Evolutionary conservation across 208 protist species (phyloP).

Genomic region (Trichomonas vaginalis): DNA sequence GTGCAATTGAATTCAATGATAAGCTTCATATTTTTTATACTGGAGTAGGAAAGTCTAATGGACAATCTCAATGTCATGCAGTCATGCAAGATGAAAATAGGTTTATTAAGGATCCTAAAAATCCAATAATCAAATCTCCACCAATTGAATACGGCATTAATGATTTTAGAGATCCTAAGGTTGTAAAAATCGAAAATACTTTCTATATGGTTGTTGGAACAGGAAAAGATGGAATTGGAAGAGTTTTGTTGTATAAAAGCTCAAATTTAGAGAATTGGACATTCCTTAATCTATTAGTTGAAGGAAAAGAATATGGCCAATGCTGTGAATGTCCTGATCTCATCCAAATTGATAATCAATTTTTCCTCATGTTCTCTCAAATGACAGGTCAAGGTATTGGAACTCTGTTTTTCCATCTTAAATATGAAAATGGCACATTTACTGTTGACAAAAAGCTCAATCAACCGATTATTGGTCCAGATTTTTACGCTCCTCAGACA

Average conservation of each 20-base stretch:
- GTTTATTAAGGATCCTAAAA: not conserved
- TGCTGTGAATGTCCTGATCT: not conserved
- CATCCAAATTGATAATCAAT: too few species aligned
- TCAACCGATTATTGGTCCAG: too few species aligned
- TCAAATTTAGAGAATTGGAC: not conserved
- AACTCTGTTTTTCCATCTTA: too few species aligned
- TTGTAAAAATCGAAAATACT: not conserved
- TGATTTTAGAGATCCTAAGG: not conserved
- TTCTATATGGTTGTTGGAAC: not conserved
- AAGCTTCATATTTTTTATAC: too few species aligned
- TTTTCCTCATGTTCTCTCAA: too few species aligned
- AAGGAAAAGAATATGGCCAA: not conserved
- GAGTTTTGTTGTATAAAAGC: not conserved
- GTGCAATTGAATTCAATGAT: too few species aligned
- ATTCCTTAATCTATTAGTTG: not conserved
- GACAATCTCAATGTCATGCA: too few species aligned
- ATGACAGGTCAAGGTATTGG: too few species aligned
- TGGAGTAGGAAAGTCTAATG: too few species aligned
- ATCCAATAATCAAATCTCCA: not conserved
- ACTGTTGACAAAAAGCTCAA: too few species aligned
- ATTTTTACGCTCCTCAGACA: too few species aligned
- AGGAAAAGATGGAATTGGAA: not conserved
- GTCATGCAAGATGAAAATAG: not conserved
- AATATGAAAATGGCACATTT: too few species aligned
- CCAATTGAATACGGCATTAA: not conserved